Percentiles rank a stretch among this genome's conserved stretches.
Evolutionary conservation across 306 rosid species (phyloP).

Genomic region (Datisca glomerata): DNA sequence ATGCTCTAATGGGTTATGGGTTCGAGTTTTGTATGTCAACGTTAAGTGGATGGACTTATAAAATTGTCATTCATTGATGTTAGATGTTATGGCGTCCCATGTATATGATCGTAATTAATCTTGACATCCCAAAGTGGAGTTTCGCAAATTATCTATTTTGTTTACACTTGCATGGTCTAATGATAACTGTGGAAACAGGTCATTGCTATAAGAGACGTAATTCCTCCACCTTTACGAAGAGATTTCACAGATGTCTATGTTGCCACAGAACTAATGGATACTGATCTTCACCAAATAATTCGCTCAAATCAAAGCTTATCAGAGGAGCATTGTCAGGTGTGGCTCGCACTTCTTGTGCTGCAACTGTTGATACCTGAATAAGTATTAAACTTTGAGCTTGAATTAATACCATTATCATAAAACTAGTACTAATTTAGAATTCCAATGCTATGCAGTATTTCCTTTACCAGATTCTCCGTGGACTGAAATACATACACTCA

Average conservation of each 20-base stretch:
- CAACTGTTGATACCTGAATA: not conserved
- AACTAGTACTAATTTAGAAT: conserved; percentile 14
- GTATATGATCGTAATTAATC: too few relatives aligned
- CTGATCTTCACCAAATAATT: conserved; percentile 94
- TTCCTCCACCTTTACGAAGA: conserved; percentile 88
- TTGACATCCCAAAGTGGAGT: too few relatives aligned
- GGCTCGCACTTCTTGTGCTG: not conserved
- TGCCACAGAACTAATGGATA: conserved; percentile 80
- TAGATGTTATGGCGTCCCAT: too few relatives aligned
- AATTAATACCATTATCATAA: too few relatives aligned
- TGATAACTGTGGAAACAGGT: conserved; percentile 54
- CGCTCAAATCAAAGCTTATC: conserved; percentile 85
- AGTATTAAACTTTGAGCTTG: conserved; percentile 3
- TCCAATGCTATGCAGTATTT: conserved; percentile 73
- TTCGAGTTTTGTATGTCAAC: too few relatives aligned
- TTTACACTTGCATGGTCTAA: too few relatives aligned
- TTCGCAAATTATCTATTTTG: too few relatives aligned
- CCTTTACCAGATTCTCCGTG: conserved; percentile 92
- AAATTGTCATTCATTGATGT: too few relatives aligned
- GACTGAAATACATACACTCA: conserved; percentile 81
- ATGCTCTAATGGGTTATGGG: too few relatives aligned
- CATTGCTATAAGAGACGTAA: conserved; percentile 66
- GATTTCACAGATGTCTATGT: conserved; percentile 85
- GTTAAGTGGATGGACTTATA: too few relatives aligned
- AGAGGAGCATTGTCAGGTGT: conserved; percentile 92